Evolutionary conservation across 169 alveolate species (phyloP).

Genomic region (Blepharisma undulans): DNA sequence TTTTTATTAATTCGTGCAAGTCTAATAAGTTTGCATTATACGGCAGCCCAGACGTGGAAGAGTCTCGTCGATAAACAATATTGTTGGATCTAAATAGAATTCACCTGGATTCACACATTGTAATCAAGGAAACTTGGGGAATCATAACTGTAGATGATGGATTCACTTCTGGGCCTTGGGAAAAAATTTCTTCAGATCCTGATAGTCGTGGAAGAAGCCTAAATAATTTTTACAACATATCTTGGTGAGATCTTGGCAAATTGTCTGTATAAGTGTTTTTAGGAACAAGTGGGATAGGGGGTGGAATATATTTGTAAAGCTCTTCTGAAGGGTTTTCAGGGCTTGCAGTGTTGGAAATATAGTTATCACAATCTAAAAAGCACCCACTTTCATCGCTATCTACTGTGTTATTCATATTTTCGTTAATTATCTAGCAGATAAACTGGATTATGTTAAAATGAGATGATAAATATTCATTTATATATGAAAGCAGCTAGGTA

Average conservation of each 20-base stretch:
- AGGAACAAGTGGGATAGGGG: constrained; percentile 32
- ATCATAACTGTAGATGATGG: constrained; percentile 4
- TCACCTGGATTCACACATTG: constrained; percentile 28
- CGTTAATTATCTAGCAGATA: not conserved
- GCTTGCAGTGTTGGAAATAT: not conserved
- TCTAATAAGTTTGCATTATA: constrained; percentile 29
- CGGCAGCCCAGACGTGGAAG: not conserved
- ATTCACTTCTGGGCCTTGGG: not conserved
- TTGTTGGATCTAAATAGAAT: not conserved
- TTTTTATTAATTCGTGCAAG: not conserved
- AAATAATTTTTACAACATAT: not conserved
- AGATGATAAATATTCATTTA: not conserved
- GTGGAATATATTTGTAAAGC: constrained; percentile 30
- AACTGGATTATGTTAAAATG: not conserved
- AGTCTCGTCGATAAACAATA: constrained; percentile 24
- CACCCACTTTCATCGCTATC: not conserved
- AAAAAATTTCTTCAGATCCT: not conserved
- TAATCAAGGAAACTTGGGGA: not conserved
- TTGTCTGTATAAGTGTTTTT: not conserved
- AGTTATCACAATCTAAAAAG: not conserved
- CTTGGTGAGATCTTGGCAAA: not conserved
- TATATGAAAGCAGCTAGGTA: not conserved
- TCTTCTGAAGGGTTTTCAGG: not conserved
- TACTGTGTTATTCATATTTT: not conserved
- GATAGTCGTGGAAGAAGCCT: not conserved